Conservation (phyloP, 495 filamentous ascomycete species). For the Gamarada debralockiae region DNA sequence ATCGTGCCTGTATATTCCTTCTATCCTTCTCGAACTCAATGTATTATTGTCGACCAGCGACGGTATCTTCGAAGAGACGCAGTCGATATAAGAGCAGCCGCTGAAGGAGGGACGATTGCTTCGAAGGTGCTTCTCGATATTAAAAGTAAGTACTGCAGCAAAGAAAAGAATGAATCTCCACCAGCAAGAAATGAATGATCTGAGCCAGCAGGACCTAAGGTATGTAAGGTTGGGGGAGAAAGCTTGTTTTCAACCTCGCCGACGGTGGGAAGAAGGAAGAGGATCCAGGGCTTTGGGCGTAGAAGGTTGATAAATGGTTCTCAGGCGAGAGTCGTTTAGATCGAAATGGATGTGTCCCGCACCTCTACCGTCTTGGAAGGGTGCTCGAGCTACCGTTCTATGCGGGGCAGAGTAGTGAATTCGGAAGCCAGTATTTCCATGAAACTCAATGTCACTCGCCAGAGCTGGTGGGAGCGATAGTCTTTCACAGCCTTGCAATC, state of each 20-base stretch:
- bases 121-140: background rate
- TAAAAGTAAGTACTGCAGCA: background rate
- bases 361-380: slow-evolving; percentile 2
- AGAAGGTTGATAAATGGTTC: slow-evolving; percentile 11
- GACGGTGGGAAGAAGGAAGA: slow-evolving; percentile 2
- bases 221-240: slow-evolving; percentile 38
- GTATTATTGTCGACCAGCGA: slow-evolving; percentile 43
- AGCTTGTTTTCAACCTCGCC: slow-evolving; percentile 26
- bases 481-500: slow-evolving; percentile 9
- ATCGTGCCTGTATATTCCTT: slow-evolving; percentile 11
- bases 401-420: slow-evolving; percentile 12
- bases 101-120: slow-evolving; percentile 14
- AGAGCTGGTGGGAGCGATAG: background rate
- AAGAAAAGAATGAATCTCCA: slow-evolving; percentile 24
- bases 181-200: slow-evolving; percentile 47
- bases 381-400: slow-evolving; percentile 11
- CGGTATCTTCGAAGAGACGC: slow-evolving; percentile 25
- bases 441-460: slow-evolving; percentile 16
- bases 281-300: slow-evolving; percentile 13
- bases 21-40: slow-evolving; percentile 1
- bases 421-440: slow-evolving; percentile 18
- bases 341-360: background rate
- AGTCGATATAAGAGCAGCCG: slow-evolving; percentile 14
- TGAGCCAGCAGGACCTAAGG: slow-evolving; percentile 52
- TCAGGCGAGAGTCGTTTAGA: background rate